Conservation (phyloP, 164 flowering plant genomes). For the Paratinospora sagittata region DNA sequence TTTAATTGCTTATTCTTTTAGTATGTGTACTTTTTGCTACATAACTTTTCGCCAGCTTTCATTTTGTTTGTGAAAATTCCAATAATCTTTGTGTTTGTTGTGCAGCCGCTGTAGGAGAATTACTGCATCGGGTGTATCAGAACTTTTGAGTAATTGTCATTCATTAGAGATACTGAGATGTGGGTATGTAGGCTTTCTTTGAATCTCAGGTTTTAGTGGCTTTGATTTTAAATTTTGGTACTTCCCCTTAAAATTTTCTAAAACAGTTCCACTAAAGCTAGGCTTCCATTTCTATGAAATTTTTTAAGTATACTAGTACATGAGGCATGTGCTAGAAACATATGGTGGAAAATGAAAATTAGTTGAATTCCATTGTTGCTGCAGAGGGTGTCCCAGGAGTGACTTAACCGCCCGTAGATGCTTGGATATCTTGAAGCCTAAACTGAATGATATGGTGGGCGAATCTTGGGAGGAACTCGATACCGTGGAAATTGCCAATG, state of each 20-base stretch:
- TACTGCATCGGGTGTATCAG: slow-evolving; percentile 56
- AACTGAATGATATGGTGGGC: slow-evolving; percentile 49
- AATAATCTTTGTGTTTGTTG: slow-evolving; percentile 5
- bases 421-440: slow-evolving; percentile 62
- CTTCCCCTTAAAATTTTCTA: too few relatives aligned
- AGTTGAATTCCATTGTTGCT: slow-evolving; percentile 36
- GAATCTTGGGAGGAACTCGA: slow-evolving; percentile 95
- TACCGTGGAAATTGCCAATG: slow-evolving; percentile 41
- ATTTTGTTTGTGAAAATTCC: slow-evolving; percentile 9
- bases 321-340: too few relatives aligned
- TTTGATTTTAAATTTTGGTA: too few relatives aligned
- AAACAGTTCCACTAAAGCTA: too few relatives aligned
- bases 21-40: not conserved
- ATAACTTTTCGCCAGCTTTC: not conserved
- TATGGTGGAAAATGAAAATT: slow-evolving; percentile 1
- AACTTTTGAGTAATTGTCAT: slow-evolving; percentile 51
- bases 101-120: slow-evolving; percentile 63
- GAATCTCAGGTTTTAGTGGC: not conserved
- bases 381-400: slow-evolving; percentile 88
- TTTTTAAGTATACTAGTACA: too few relatives aligned
- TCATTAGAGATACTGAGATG: slow-evolving; percentile 74
- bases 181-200: slow-evolving; percentile 46
- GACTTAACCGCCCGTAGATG: slow-evolving; percentile 58
- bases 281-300: too few relatives aligned
- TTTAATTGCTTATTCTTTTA: not conserved